Evolutionary conservation across 176 grass and related monocot genomes (phyloP).

Genomic region (Rhynchospora pubera): DNA sequence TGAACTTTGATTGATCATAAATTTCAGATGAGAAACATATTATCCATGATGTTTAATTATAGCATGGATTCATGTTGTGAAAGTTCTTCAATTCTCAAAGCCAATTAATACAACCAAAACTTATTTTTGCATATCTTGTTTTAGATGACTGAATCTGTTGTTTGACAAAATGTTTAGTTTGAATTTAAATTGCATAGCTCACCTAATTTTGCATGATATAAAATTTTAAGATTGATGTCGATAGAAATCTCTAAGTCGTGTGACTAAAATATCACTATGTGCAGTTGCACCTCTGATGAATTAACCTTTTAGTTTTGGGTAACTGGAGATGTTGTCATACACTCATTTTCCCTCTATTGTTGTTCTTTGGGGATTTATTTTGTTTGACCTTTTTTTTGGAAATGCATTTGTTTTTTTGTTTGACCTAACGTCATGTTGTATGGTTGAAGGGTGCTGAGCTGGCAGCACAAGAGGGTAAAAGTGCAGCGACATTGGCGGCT

Average conservation of each 20-base stretch:
- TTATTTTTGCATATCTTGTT: not conserved
- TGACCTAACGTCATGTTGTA: not conserved
- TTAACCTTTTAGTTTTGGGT: not conserved
- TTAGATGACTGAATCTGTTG: not conserved
- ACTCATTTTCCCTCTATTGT: not conserved
- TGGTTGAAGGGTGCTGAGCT: constrained; percentile 77
- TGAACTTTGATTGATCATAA: not conserved
- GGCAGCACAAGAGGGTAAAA: constrained; percentile 86
- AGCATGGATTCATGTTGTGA: not conserved
- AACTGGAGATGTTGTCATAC: not conserved
- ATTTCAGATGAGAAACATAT: not conserved
- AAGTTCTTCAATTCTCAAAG: not conserved
- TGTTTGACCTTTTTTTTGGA: not conserved
- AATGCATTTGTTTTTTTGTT: not conserved
- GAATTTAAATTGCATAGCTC: not conserved
- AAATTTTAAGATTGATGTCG: not conserved
- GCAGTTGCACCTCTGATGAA: not conserved
- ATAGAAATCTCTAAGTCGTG: not conserved
- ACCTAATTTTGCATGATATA: not conserved
- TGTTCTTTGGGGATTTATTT: not conserved
- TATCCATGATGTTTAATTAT: not conserved
- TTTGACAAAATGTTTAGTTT: not conserved
- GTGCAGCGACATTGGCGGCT: constrained; percentile 83
- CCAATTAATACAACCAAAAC: not conserved
- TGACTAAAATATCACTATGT: not conserved